Evolutionary conservation across 2,329 filamentous ascomycete species (phyloP).

Genomic region (Microcyclosporella mali): DNA sequence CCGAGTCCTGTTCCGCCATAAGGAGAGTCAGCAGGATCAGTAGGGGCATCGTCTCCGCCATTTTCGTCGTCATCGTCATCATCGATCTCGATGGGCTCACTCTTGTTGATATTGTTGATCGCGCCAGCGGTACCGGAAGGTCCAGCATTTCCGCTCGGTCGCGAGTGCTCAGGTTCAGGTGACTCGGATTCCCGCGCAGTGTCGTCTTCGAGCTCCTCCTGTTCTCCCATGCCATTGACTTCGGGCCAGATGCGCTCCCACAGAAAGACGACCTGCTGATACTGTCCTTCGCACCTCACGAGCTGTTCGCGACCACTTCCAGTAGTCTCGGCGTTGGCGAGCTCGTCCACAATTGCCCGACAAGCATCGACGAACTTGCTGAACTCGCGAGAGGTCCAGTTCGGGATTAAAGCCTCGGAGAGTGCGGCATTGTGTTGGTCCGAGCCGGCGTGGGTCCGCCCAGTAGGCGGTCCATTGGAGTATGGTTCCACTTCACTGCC

Average conservation of each 20-base stretch:
- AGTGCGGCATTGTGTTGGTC: constrained; percentile 45
- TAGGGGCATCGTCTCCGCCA: constrained; percentile 9
- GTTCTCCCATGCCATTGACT: constrained; percentile 45
- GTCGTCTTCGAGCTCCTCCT: constrained; percentile 30
- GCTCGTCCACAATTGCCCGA: constrained; percentile 44
- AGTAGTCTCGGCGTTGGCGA: constrained; percentile 42
- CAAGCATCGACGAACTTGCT: constrained; percentile 46
- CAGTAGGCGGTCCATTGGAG: constrained; percentile 5
- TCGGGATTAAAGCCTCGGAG: constrained; percentile 46
- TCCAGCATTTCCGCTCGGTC: constrained; percentile 3
- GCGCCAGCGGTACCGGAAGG: constrained; percentile 11
- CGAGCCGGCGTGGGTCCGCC: constrained; percentile 11
- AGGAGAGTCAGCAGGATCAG: constrained; percentile 10
- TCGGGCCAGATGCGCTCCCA: constrained; percentile 46
- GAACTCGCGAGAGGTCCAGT: constrained; percentile 47
- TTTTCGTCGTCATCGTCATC: constrained; percentile 17
- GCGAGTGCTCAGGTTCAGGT: neutral
- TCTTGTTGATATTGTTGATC: constrained; percentile 2
- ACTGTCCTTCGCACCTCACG: constrained; percentile 42
- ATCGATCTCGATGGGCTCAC: constrained; percentile 12
- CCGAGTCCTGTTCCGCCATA: constrained; percentile 19
- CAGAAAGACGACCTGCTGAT: constrained; percentile 44
- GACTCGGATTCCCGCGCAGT: neutral
- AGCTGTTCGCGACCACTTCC: constrained; percentile 46
- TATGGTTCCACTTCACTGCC: constrained; percentile 9